Percentiles rank a stretch among this genome's conserved stretches.
These are phyloP conservation scores for Colletotrichum paranaense DNA, from an alignment of 2,329 filamentous ascomycete species.

Conservation along the genomic window DNA sequence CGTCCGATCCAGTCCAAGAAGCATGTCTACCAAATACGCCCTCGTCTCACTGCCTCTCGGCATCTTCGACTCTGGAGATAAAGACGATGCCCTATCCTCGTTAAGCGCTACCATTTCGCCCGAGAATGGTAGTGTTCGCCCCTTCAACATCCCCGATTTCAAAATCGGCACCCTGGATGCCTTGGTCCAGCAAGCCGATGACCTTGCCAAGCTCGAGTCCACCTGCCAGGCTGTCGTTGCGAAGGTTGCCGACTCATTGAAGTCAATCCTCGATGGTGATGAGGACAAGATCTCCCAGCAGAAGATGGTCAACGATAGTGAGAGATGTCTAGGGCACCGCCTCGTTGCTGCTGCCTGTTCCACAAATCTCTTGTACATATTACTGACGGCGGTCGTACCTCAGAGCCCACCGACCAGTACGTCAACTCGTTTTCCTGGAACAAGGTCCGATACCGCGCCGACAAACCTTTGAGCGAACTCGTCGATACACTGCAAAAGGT, in stretches of 20 bases:
- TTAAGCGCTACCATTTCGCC: conserved; percentile 77
- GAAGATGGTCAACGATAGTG: conserved; percentile 95
- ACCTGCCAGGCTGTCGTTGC: conserved; percentile 84
- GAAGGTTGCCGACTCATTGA: conserved; percentile 90
- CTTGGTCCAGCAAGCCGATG: conserved; percentile 95
- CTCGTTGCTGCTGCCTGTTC: conserved; percentile 29
- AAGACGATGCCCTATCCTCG: conserved; percentile 83
- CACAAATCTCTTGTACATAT: background rate
- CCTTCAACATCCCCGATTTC: conserved; percentile 90
- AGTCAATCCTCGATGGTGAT: conserved; percentile 84
- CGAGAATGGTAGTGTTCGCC: conserved; percentile 80
- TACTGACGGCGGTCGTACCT: conserved; percentile 40
- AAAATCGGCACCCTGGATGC: conserved; percentile 98
- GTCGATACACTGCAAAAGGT: conserved; percentile 92
- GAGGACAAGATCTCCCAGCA: conserved; percentile 85
- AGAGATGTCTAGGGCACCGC: conserved; percentile 3
- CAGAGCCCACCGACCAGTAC: conserved; percentile 97
- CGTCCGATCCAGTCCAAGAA: background rate
- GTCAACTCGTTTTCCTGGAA: conserved; percentile 93
- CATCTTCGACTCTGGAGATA: conserved; percentile 83
- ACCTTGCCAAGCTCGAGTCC: conserved; percentile 87
- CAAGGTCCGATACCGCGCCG: conserved; percentile 95
- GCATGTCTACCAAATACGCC: conserved; percentile 76
- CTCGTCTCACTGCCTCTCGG: conserved; percentile 91
- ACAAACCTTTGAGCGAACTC: conserved; percentile 88